Conservation (phyloP, 1,139 yeast genomes). For the Eremothecium gossypii region DNA sequence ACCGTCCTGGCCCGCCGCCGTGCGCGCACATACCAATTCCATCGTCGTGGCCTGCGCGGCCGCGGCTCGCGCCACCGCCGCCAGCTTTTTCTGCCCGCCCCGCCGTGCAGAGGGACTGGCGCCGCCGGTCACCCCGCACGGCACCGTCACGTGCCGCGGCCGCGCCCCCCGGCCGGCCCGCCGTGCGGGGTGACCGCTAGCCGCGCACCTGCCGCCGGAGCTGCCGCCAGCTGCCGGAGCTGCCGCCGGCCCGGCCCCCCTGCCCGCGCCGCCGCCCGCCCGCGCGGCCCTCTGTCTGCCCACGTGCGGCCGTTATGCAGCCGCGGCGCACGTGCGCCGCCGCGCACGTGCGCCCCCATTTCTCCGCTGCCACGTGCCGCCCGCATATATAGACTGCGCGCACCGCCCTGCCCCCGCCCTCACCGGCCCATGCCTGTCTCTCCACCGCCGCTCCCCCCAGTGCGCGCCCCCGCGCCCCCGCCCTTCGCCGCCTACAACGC, state of each 20-base stretch:
- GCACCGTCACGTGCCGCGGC: too few species aligned
- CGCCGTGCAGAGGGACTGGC: neutral
- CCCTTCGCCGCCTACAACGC: too few species aligned
- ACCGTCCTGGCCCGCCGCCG: slow-evolving; percentile 51
- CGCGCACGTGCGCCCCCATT: neutral
- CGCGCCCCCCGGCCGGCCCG: neutral
- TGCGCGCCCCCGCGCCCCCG: neutral
- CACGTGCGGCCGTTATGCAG: slow-evolving; percentile 8
- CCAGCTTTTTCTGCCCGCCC: slow-evolving; percentile 1
- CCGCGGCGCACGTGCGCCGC: too few species aligned
- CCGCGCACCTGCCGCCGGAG: neutral
- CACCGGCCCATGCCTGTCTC: neutral
- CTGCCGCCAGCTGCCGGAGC: neutral
- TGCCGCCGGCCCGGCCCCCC: slow-evolving; percentile 3
- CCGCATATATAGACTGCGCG: neutral
- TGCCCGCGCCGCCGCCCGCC: slow-evolving; percentile 1
- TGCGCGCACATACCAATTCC: slow-evolving; percentile 11
- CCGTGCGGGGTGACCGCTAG: neutral
- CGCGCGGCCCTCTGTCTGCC: neutral
- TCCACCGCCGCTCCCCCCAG: neutral
- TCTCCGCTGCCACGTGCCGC: neutral
- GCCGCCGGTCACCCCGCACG: too few species aligned
- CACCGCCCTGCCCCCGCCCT: neutral
- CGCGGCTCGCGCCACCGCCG: slow-evolving; percentile 1
- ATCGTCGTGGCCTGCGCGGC: slow-evolving; percentile 1